phyloP scores from a whole-genome alignment of 2,329 filamentous ascomycete species.

The Pleomassaria siparia region DNA sequence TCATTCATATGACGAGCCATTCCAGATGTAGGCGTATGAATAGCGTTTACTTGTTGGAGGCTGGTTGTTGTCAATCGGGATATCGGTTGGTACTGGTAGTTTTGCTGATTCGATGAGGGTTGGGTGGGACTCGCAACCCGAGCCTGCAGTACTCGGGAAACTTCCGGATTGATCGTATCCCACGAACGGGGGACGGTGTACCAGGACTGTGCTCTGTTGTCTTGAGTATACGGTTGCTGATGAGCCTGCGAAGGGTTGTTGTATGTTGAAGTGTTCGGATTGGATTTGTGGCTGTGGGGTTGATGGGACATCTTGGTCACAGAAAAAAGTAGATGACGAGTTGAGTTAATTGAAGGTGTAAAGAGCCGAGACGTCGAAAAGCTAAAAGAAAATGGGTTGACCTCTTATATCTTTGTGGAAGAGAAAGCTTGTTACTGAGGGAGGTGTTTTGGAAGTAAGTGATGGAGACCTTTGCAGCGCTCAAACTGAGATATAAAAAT shows the following conservation, averaged over 20 bases:
- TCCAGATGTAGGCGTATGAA: not conserved
- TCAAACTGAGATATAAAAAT: no score
- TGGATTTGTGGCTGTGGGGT: not conserved
- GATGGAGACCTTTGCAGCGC: no score
- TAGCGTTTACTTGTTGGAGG: slow-evolving; percentile 7
- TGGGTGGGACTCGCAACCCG: slow-evolving; percentile 1
- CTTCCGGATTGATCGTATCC: slow-evolving; percentile 5
- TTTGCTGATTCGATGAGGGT: not conserved
- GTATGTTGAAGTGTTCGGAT: not conserved
- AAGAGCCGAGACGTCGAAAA: no score
- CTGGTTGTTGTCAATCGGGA: slow-evolving; percentile 4
- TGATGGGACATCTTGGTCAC: no score
- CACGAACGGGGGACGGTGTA: slow-evolving; percentile 11
- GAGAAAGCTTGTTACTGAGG: no score
- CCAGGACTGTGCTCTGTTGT: slow-evolving; percentile 4
- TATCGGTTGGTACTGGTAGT: not conserved
- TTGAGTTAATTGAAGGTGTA: no score
- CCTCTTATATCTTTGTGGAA: no score
- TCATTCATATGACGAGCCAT: slow-evolving; percentile 11
- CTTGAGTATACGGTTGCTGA: not conserved
- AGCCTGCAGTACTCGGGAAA: not conserved
- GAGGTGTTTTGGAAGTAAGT: no score
- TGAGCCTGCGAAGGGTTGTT: not conserved
- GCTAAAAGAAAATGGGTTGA: no score
- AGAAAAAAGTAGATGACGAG: no score